Base-by-base conservation (phyloP, 352 stramenopile genomes). In the Pythium guiyangense region DNA sequence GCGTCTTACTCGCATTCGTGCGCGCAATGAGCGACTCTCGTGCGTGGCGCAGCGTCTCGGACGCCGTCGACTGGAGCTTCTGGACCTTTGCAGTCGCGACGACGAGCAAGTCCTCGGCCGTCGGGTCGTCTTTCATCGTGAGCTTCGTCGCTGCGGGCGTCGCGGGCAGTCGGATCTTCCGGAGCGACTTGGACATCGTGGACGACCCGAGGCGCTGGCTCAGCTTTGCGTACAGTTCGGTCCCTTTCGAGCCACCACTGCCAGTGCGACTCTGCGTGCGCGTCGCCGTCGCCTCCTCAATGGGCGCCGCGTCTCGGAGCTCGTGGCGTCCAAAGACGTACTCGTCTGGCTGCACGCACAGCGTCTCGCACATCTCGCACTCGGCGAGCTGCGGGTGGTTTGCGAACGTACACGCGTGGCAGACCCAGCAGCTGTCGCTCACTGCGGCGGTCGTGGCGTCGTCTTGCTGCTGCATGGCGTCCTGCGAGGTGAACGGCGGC, bases 401-500 rank as follows among this genome's bases (percentile, higher is more conserved):
- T 4, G 71, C 66, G 52, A 93, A 94, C 31, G 85, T 92, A 49
- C 85, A 94, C 59, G 86, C 80, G 47, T 69, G 70, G 48, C 85
- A 94, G 15, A 52, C 67, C 85, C 85, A 94, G 20, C 58, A 58
- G 44, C 29, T 37, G 20, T 47, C 42, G 9, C 39, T 6, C 2
- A 5, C 35, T 31, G 15, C 17, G 12, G 5, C 2, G 17, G 14
- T 20, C n/a, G 4, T 14, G 29, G 17, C 29, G n/a, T 18, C 31
- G 29, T 44, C 37, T n/a, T n/a, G n/a, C 4, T 20, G 11, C 31
- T 59, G 35, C 12, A 12, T 1, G n/a, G 25, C 15, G 42, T 25
- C 15, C 31, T 39, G 29, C 11, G 59, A 27, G 17, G 44, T 51
- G 40, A 35, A 14, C n/a, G n/a, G n/a, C 18, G 56, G 51, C 5